These are phyloP conservation scores for Penicillium corylophilum DNA, from an alignment of 2,329 filamentous ascomycete species.

Conservation along the genomic window DNA sequence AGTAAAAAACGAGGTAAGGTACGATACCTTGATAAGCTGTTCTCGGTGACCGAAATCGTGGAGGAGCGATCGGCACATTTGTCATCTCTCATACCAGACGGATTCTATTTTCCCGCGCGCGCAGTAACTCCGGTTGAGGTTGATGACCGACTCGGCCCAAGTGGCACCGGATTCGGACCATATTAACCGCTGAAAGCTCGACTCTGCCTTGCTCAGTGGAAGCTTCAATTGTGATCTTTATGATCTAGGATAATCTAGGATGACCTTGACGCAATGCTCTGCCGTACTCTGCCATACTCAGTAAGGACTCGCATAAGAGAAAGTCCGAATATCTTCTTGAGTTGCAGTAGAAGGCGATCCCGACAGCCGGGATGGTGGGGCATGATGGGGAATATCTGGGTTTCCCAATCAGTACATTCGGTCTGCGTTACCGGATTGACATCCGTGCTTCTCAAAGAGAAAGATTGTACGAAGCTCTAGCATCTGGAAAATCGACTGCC, in stretches of 20 bases:
- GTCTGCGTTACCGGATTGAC: slow-evolving; percentile 27
- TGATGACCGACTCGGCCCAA: slow-evolving; percentile 18
- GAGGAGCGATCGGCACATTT: slow-evolving; percentile 38
- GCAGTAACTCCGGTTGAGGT: slow-evolving; percentile 10
- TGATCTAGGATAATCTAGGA: no score
- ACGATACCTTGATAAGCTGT: slow-evolving; percentile 14
- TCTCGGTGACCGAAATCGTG: slow-evolving; percentile 34
- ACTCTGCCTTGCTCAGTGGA: neutral
- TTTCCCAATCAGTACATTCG: slow-evolving; percentile 36
- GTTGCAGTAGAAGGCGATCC: slow-evolving; percentile 11
- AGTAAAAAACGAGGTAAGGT: neutral
- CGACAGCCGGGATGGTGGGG: slow-evolving; percentile 28
- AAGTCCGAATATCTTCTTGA: neutral
- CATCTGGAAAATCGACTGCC: neutral
- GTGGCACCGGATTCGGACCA: slow-evolving; percentile 25
- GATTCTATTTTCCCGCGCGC: slow-evolving; percentile 38
- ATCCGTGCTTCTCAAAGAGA: neutral
- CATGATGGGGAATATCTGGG: slow-evolving; percentile 17
- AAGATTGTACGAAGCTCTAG: neutral
- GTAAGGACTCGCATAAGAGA: neutral
- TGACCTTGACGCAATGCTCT: neutral
- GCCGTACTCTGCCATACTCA: neutral
- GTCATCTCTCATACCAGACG: slow-evolving; percentile 33
- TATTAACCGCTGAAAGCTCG: slow-evolving; percentile 16
- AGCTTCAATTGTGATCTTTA: neutral